These are phyloP conservation scores for Penicillium paneum DNA, from an alignment of 2,329 filamentous ascomycete genomes.

Conservation along the genomic window DNA sequence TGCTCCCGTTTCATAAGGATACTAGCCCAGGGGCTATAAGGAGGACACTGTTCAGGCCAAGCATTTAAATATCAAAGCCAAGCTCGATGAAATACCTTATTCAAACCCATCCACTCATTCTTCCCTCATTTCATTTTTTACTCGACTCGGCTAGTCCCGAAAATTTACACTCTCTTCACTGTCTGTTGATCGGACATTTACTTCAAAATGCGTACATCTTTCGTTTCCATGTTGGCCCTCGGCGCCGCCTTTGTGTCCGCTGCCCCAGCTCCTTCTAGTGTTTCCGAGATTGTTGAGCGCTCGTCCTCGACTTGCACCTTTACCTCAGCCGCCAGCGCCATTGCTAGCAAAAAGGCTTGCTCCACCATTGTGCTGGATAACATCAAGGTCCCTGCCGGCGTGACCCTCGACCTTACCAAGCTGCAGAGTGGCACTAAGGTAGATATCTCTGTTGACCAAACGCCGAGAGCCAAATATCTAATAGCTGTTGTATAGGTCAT, in stretches of 20 bases:
- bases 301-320: conserved; percentile 52
- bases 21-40: not conserved
- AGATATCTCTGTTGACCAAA: conserved; percentile 4
- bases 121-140: not conserved
- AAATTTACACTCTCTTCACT: conserved; percentile 10
- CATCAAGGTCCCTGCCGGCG: conserved; percentile 56
- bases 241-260: conserved; percentile 22
- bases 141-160: not conserved
- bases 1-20: not conserved
- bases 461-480: not conserved
- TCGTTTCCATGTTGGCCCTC: conserved; percentile 19
- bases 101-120: conserved; percentile 4
- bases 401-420: conserved; percentile 57
- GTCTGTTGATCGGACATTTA: conserved; percentile 24
- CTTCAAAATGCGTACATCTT: conserved; percentile 21
- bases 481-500: conserved; percentile 44
- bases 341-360: conserved; percentile 51
- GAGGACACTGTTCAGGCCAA: not conserved
- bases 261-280: conserved; percentile 22
- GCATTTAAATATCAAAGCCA: conserved; percentile 7
- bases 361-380: conserved; percentile 53
- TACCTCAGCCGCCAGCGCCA: conserved; percentile 50
- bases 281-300: conserved; percentile 25
- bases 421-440: conserved; percentile 52
- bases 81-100: not conserved